Evolutionary conservation across 495 filamentous ascomycete species (phyloP), one percentile per base, ranked within the genome.

Genomic region (Xylaria acuta): DNA sequence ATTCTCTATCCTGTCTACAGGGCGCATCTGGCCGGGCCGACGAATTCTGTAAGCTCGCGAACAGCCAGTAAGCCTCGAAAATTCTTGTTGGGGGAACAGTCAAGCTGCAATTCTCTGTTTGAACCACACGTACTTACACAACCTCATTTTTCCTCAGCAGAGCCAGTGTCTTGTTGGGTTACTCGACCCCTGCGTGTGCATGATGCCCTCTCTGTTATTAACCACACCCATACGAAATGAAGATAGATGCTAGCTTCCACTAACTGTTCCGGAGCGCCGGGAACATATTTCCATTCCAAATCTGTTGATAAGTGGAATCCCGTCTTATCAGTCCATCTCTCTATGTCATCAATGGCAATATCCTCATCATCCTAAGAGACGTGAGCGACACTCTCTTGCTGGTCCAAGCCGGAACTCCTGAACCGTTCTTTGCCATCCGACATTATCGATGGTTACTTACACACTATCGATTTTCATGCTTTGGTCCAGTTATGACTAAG

Each of bases 281-380:
- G 38, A 64, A 27, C 22, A 25, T 25, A 20, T 51, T 53, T 53
- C 49, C 65, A 67, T 67, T 67, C 65, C 65, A 67, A 67, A 67
- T 67, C 36, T 41, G 22, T 34, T 22, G 18, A 18, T 4, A 40
- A 41, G 34, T 36, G 30, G 30, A 36, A 36, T 51, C 22, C 22
- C 62, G 11, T 41, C 45, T 53, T 25, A 25, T 25, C 64, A 20
- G 25, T 3, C 41, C 20, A 27, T 47, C 41, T 43, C 41, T 38
- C n/a, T 12, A 45, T 38, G 30, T 53, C 11, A 7, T n/a, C 43
- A 34, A 34, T 47, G 32, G 45, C 16, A 67, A 53, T 67, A 38
- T 67, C 45, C 41, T 64, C 45, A 38, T n/a, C 14, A 51, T 53
- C 64, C 8, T 8, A 47, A 67, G 9, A 67, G 64, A 36, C 5